Evolutionary conservation across 495 filamentous ascomycete genomes (phyloP).

Genomic region (Aspergillus carlsbadensis): DNA sequence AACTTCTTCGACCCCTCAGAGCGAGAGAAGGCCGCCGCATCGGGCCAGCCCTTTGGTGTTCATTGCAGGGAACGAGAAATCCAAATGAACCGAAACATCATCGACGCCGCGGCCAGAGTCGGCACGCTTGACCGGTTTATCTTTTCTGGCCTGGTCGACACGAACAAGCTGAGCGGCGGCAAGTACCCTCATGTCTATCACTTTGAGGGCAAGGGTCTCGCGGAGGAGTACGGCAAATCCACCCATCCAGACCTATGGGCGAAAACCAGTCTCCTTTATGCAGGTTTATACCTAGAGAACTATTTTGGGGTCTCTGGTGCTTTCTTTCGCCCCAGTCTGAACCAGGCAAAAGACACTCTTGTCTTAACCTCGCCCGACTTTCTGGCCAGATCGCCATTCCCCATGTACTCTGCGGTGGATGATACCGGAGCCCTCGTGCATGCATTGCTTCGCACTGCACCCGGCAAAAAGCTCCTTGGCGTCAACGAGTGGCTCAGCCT

Average conservation of each 20-base stretch:
- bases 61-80: conserved; percentile 30
- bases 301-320: conserved; percentile 10
- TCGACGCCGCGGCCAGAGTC: conserved; percentile 46
- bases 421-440: conserved; percentile 36
- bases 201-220: conserved; percentile 38
- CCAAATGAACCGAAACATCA: conserved; percentile 45
- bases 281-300: conserved; percentile 38
- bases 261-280: conserved; percentile 42
- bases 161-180: conserved; percentile 28
- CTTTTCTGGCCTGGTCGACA: conserved; percentile 32
- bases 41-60: conserved; percentile 20
- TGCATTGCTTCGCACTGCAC: conserved; percentile 25
- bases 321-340: neutral
- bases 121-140: conserved; percentile 42
- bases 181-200: conserved; percentile 39
- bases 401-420: conserved; percentile 13
- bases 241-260: conserved; percentile 38
- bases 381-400: neutral
- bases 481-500: conserved; percentile 25
- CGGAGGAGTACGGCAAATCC: conserved; percentile 32
- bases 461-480: conserved; percentile 32
- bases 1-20: conserved; percentile 14
- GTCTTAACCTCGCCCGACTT: neutral
- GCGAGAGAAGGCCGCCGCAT: conserved; percentile 1
- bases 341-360: neutral